Evolutionary conservation across 129 eudicot genomes (phyloP).

Genomic region (Chrysanthemum makinoi): DNA sequence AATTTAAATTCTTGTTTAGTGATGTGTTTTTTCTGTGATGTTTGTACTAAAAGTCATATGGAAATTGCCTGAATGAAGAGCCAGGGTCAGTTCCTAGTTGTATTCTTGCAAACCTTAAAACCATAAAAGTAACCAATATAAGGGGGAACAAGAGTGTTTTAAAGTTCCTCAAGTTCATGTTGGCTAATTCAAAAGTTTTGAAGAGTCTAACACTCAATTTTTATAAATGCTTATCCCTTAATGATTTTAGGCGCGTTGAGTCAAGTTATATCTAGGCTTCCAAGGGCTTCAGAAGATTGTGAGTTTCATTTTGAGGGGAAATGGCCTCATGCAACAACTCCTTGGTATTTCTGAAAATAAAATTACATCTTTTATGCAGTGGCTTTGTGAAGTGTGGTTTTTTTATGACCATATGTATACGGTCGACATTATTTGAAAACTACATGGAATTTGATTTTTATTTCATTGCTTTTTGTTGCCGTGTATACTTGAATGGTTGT

Average conservation of each 20-base stretch:
- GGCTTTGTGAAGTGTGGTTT: no score
- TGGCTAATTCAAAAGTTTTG: slow-evolving; percentile 5
- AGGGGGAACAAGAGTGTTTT: not conserved
- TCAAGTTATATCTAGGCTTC: not conserved
- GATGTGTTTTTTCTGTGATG: not conserved
- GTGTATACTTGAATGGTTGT: no score
- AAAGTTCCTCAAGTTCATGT: slow-evolving; percentile 5
- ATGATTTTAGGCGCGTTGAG: not conserved
- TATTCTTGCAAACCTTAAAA: not conserved
- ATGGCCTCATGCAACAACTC: not conserved
- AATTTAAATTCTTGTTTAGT: no score
- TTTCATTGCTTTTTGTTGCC: no score
- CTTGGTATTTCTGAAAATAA: not conserved
- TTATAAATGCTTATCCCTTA: not conserved
- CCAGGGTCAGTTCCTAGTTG: not conserved
- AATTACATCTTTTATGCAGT: no score
- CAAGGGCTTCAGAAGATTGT: not conserved
- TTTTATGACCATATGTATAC: no score
- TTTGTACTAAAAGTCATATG: not conserved
- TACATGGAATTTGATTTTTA: no score
- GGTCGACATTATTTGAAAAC: no score
- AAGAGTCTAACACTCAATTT: no score
- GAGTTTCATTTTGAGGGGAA: not conserved
- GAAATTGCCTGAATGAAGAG: not conserved
- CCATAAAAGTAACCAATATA: not conserved